Percentiles rank a stretch among this genome's conserved stretches.
phyloP scores from a whole-genome alignment of 108 stramenopile species.

The Mediolabrus comicus region DNA sequence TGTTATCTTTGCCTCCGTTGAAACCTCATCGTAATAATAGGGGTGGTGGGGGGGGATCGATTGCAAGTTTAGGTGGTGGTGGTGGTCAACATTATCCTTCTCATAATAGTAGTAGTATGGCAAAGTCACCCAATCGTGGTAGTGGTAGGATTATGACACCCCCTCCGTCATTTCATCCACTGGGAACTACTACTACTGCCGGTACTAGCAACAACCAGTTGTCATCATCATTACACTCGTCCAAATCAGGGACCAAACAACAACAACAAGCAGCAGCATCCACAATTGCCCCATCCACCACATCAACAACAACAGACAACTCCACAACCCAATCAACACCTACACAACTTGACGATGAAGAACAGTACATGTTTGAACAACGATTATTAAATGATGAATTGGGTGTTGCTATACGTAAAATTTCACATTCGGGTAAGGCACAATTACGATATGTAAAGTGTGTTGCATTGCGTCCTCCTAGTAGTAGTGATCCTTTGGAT shows the following conservation, averaged over 20 bases:
- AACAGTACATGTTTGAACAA: slow-evolving; percentile 86
- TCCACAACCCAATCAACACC: neutral
- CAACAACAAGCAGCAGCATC: neutral
- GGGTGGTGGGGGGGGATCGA: too few relatives aligned
- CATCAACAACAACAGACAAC: neutral
- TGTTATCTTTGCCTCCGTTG: neutral
- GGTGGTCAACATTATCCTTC: too few relatives aligned
- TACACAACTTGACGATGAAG: slow-evolving; percentile 50
- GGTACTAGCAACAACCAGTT: too few relatives aligned
- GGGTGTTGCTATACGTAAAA: slow-evolving; percentile 85
- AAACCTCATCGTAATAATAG: too few relatives aligned
- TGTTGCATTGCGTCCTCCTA: slow-evolving; percentile 39
- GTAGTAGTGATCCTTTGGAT: slow-evolving; percentile 37
- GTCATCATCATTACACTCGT: too few relatives aligned
- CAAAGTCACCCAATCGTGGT: too few relatives aligned
- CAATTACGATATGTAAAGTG: slow-evolving; percentile 83
- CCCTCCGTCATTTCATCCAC: too few relatives aligned
- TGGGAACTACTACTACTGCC: too few relatives aligned
- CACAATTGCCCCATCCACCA: neutral
- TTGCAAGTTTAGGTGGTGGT: too few relatives aligned
- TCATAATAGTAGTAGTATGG: too few relatives aligned
- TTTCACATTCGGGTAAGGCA: slow-evolving; percentile 82
- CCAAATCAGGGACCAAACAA: too few relatives aligned
- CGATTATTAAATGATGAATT: slow-evolving; percentile 70
- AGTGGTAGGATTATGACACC: too few relatives aligned